These are phyloP conservation scores for Pulveroboletus frians DNA, from an alignment of 768 basidiomycete species.

Conservation along the genomic window DNA sequence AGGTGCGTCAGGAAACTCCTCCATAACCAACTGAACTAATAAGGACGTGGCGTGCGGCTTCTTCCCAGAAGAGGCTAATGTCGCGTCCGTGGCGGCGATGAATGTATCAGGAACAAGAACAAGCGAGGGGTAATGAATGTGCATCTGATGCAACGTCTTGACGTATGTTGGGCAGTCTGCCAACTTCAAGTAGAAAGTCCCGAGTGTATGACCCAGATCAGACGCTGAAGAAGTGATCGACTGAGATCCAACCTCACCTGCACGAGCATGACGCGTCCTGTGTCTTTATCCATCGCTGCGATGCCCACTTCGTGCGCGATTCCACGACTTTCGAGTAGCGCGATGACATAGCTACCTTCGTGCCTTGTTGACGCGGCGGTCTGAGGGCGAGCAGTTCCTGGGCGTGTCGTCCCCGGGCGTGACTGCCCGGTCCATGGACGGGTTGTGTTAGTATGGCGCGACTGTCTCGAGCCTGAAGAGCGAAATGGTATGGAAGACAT, in stretches of 20 bases:
- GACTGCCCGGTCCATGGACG: conserved; percentile 57
- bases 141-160: conserved; percentile 83
- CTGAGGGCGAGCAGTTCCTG: conserved; percentile 49
- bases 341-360: conserved; percentile 61
- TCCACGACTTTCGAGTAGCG: conserved; percentile 72
- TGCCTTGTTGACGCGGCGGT: conserved; percentile 56
- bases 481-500: conserved; percentile 16
- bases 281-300: conserved; percentile 77
- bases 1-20: conserved; percentile 65
- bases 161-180: conserved; percentile 86
- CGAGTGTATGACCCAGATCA: not conserved
- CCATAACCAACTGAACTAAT: conserved; percentile 65
- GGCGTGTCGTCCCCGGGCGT: conserved; percentile 40
- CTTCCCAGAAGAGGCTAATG: conserved; percentile 41
- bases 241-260: conserved; percentile 48
- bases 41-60: conserved; percentile 47
- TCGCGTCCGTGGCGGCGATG: conserved; percentile 51
- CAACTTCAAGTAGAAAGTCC: conserved; percentile 40
- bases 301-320: conserved; percentile 82
- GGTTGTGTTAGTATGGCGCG: conserved; percentile 13
- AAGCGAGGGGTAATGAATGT: conserved; percentile 63
- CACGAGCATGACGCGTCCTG: conserved; percentile 67
- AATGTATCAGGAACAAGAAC: conserved; percentile 84
- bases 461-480: conserved; percentile 9
- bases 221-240: not conserved